phyloP scores from a whole-genome alignment of 768 basidiomycete species.

The Imleria badia region DNA sequence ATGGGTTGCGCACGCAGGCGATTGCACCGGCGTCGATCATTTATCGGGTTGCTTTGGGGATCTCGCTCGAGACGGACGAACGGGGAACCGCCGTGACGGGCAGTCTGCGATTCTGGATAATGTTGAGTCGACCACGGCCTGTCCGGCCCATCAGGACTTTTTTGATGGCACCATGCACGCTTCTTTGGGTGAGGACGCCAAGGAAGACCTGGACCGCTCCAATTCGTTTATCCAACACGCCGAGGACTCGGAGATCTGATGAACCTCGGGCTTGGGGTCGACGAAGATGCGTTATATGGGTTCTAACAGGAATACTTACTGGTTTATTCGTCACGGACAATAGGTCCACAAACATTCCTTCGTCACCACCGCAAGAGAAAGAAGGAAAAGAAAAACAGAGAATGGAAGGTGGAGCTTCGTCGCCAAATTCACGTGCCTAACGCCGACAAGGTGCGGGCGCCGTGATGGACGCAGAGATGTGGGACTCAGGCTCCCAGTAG shows the following conservation, averaged over 20 bases:
- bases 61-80: conserved; percentile 20
- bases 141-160: not conserved
- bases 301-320: no score
- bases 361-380: no score
- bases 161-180: conserved; percentile 6
- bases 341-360: no score
- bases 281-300: no score
- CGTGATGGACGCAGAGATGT: no score
- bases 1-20: not conserved
- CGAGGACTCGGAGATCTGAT: conserved; percentile 4
- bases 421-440: no score
- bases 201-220: conserved; percentile 2
- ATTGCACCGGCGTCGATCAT: conserved; percentile 22
- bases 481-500: no score
- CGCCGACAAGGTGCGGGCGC: no score
- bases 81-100: not conserved
- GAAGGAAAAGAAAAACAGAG: no score
- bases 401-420: no score
- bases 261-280: no score
- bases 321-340: no score
- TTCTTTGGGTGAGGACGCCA: not conserved
- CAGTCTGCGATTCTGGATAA: conserved; percentile 13
- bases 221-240: conserved; percentile 11
- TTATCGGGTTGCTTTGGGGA: conserved; percentile 20
- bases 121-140: not conserved